Conservation (phyloP, 257 asterid genomes). For the Echites panduratus region DNA sequence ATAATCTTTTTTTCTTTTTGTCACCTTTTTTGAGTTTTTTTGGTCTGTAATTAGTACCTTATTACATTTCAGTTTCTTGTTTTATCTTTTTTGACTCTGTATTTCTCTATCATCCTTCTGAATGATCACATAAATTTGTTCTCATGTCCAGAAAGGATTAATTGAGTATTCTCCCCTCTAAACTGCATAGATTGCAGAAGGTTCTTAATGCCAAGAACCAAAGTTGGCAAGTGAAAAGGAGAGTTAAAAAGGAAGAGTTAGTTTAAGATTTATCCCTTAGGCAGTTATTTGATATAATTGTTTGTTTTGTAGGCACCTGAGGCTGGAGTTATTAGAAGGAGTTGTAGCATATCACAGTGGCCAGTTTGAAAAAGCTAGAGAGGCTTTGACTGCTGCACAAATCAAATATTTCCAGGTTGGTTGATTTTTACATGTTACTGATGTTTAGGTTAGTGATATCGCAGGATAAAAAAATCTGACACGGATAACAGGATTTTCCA, state of each 20-base stretch:
- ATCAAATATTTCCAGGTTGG: constrained; percentile 60
- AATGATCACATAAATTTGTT: neutral
- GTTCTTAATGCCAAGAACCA: neutral
- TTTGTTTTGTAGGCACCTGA: constrained; percentile 51
- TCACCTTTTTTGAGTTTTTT: too few relatives aligned
- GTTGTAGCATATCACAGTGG: constrained; percentile 80
- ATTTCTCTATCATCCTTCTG: neutral
- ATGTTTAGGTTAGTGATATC: neutral
- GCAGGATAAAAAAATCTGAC: neutral
- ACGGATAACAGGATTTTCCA: neutral
- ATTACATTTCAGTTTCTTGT: neutral
- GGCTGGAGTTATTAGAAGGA: constrained; percentile 91
- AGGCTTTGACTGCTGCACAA: constrained; percentile 61
- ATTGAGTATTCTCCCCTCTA: neutral
- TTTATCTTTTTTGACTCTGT: too few relatives aligned
- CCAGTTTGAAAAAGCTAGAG: constrained; percentile 56
- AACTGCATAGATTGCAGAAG: neutral
- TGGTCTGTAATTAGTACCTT: neutral
- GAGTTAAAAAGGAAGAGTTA: neutral
- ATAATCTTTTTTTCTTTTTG: too few relatives aligned
- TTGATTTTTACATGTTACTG: neutral
- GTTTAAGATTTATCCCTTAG: neutral
- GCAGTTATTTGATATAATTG: constrained; percentile 8
- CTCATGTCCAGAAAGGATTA: too few relatives aligned
- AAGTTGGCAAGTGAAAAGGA: neutral